Evolutionary conservation across 129 eudicot species (phyloP), one percentile per base, ranked within the genome.

Genomic region (Silybum marianum): DNA sequence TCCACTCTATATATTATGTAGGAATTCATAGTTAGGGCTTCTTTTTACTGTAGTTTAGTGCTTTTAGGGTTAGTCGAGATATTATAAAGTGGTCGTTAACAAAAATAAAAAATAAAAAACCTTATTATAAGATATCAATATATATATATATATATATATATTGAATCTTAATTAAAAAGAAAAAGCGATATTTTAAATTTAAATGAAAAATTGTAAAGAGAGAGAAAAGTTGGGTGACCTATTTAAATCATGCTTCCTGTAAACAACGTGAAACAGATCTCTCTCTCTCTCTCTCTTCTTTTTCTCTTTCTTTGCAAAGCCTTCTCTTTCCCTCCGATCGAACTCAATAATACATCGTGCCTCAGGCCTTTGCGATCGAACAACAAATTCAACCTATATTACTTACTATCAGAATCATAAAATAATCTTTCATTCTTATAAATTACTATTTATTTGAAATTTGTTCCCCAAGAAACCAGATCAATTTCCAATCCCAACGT

Each of bases 261-360:
- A 70, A 78, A 46, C 82, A 42, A 78, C 82, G 69, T 46, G 69
- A 63, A 78, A 78, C 82, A 72, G 76, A 42, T 78, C 82, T 58
- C 2, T 46, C 28, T 66, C 40, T 34, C 77, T 72, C 40, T 82
- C 80, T 77, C 85, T 72, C 68, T 4, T 3, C 6, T 4, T 0
- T 32, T 3, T 32, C 36, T 3, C 6, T 32, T 3, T 32, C 36
- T 32, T 23, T 60, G 46, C 12, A 11, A 42, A 42, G 46, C 46
- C 46, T 42, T 10, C 2, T 1, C 1, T 42, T 42, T 12, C 11
- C 51, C 16, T 2, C 2, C 39, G 60, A 58, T 39, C 60, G 10
- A 65, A 60, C 19, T 79, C 72, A 76, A 78, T 24, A 76, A 78
- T 24, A 69, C 68, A 39, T 69, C 34, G 78, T 81, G n/a, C 77